Percentiles rank a stretch among this genome's conserved stretches.
These are phyloP conservation scores for Podila horticola DNA, from an alignment of 192 early-diverging fungal species.

Conservation along the genomic window DNA sequence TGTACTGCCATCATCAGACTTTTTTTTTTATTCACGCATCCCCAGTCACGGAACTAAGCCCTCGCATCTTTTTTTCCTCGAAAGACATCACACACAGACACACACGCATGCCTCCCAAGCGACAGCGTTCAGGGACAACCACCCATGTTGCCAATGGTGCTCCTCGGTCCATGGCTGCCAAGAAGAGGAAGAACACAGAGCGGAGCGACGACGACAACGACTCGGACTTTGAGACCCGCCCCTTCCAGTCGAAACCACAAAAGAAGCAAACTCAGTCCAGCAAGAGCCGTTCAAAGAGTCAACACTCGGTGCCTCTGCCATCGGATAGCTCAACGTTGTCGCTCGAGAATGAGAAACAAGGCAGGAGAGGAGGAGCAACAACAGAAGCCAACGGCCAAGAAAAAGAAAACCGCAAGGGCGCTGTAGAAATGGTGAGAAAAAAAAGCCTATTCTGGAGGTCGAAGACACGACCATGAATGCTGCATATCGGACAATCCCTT, in stretches of 20 bases:
- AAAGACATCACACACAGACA: background rate
- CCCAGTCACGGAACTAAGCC: constrained; percentile 6
- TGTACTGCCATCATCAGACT: background rate
- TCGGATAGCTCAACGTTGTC: too few relatives aligned
- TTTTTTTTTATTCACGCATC: background rate
- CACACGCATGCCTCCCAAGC: constrained; percentile 29
- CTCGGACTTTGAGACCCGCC: constrained; percentile 33
- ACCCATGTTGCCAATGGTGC: background rate
- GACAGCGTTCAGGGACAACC: background rate
- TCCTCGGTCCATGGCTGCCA: constrained; percentile 5
- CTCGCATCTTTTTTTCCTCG: background rate
- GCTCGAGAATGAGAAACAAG: background rate
- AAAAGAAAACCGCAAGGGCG: background rate
- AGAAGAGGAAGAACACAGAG: constrained; percentile 35
- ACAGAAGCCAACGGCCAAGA: background rate
- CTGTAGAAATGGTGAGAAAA: background rate
- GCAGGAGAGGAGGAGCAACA: background rate
- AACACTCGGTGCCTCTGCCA: too few relatives aligned
- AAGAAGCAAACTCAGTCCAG: background rate
- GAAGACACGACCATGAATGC: too few relatives aligned
- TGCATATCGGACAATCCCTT: too few relatives aligned
- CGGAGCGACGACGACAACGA: constrained; percentile 34
- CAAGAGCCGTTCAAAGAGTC: background rate
- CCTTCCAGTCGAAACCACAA: constrained; percentile 1
- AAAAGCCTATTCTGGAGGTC: too few relatives aligned